Evolutionary conservation across 2,329 filamentous ascomycete genomes (phyloP).

Genomic region (Aureobasidium sp.): DNA sequence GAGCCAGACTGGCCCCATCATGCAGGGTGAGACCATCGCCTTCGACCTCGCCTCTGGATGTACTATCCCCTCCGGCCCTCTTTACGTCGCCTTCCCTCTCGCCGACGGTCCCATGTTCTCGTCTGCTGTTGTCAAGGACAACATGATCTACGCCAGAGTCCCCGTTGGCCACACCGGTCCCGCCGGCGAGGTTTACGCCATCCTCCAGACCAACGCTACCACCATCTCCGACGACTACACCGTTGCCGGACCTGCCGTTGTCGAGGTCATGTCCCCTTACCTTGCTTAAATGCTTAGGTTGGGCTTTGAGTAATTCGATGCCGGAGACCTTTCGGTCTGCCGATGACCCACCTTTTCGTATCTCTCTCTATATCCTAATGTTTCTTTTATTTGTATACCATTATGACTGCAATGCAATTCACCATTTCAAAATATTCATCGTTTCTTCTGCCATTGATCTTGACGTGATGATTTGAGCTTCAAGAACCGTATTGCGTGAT

Average conservation of each 20-base stretch:
- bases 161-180: constrained; percentile 27
- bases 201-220: constrained; percentile 28
- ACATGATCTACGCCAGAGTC: constrained; percentile 15
- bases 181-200: constrained; percentile 31
- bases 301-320: no score
- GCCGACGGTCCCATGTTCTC: constrained; percentile 28
- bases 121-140: constrained; percentile 20
- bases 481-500: no score
- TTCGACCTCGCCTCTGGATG: constrained; percentile 26
- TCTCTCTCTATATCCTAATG: not conserved
- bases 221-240: constrained; percentile 32
- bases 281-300: constrained; percentile 6
- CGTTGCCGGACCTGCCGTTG: constrained; percentile 31
- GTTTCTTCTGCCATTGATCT: not conserved
- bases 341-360: constrained; percentile 1
- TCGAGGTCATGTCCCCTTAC: not conserved
- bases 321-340: no score
- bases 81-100: constrained; percentile 31
- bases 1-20: not conserved
- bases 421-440: not conserved
- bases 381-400: not conserved
- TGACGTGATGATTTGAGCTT: no score
- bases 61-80: constrained; percentile 26
- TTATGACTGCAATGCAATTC: not conserved
- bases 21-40: constrained; percentile 26